Percentiles rank a stretch among this genome's conserved stretches.
phyloP scores from a whole-genome alignment of 352 stramenopile species.

The Pythium vanterpoolii region DNA sequence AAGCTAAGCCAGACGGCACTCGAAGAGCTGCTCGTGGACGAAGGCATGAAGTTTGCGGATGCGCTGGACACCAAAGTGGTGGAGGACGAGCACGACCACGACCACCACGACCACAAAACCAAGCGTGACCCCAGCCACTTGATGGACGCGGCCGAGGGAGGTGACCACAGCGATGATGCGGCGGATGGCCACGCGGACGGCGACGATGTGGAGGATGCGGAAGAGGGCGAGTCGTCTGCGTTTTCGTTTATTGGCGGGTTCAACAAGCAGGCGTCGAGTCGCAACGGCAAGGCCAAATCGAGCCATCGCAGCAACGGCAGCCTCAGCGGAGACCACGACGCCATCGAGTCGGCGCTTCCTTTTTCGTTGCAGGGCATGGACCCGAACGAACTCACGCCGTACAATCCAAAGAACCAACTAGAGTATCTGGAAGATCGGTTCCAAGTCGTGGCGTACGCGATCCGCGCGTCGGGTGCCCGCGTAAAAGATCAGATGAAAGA shows the following conservation, averaged over 20 bases:
- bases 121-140: slow-evolving; percentile 8
- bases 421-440: slow-evolving; percentile 89
- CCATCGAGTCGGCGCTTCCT: background rate
- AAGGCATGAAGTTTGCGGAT: slow-evolving; percentile 67
- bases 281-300: slow-evolving; percentile 30
- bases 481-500: slow-evolving; percentile 91
- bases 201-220: slow-evolving; percentile 2
- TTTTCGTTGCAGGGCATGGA: slow-evolving; percentile 11
- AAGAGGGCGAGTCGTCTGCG: slow-evolving; percentile 36
- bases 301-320: slow-evolving; percentile 10
- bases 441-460: slow-evolving; percentile 85
- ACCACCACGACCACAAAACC: background rate
- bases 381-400: slow-evolving; percentile 65
- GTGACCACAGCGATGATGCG: slow-evolving; percentile 4
- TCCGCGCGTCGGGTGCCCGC: slow-evolving; percentile 72
- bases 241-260: slow-evolving; percentile 79
- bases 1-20: slow-evolving; percentile 86
- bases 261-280: slow-evolving; percentile 21
- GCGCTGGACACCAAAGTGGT: slow-evolving; percentile 39
- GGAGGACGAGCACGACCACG: background rate
- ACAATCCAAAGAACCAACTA: slow-evolving; percentile 79
- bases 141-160: background rate
- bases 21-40: slow-evolving; percentile 67
- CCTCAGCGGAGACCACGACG: background rate
- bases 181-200: too few species aligned